These are phyloP conservation scores for Solanum sparsipilum DNA, from an alignment of 257 asterid species.

Conservation along the genomic window DNA sequence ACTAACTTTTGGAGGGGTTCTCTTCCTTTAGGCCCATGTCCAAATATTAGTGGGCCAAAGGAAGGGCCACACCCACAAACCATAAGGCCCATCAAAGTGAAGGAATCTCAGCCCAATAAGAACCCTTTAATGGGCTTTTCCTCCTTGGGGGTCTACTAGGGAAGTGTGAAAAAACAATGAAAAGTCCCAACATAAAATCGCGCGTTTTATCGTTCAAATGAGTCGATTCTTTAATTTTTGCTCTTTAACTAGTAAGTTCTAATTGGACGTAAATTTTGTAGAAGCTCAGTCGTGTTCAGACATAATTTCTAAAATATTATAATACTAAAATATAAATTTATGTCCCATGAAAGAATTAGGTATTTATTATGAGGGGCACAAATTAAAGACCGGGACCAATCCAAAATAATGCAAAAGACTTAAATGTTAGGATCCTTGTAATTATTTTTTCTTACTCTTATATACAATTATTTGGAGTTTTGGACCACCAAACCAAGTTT, in stretches of 20 bases:
- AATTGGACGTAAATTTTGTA: neutral
- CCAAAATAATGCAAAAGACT: neutral
- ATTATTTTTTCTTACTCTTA: neutral
- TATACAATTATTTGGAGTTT: neutral
- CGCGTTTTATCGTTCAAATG: neutral
- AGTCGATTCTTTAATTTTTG: neutral
- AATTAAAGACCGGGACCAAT: neutral
- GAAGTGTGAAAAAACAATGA: neutral
- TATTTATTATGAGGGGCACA: neutral
- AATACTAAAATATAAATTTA: neutral
- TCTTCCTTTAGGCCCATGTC: neutral
- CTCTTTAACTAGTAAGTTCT: neutral
- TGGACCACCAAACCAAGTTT: neutral
- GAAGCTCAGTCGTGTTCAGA: neutral
- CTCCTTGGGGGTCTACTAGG: neutral
- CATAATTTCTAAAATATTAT: neutral
- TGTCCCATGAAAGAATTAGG: neutral
- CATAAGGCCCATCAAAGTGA: neutral
- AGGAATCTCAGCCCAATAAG: neutral
- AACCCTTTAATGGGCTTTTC: neutral
- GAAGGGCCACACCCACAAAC: neutral
- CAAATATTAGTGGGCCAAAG: neutral
- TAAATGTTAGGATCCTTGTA: neutral
- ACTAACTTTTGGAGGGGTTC: neutral
- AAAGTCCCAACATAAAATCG: neutral